Evolutionary conservation across 2,329 filamentous ascomycete species (phyloP), one percentile per base, ranked within the genome.

Genomic region (Ophiostoma ips): DNA sequence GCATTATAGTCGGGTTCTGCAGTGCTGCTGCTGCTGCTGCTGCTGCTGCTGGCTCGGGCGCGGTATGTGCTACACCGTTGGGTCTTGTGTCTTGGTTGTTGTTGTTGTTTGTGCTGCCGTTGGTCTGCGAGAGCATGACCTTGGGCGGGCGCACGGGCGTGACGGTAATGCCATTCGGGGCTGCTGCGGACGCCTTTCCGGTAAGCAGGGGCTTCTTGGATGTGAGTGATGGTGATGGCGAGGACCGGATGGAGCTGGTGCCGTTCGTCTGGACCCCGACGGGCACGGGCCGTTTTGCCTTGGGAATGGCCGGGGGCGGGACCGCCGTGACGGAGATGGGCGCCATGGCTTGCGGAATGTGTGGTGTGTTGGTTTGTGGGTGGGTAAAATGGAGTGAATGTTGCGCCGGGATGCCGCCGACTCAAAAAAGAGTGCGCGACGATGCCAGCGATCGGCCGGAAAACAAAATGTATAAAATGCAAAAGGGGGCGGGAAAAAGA

Each of bases 211-310:
- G 72, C 50, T 76, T 70, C 57, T 77, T 79, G 10, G 71, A 64
- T 10, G 80, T 67, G 58, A 79, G 65, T 57, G 70, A 76, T 5
- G 75, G 74, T 4, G 76, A 77, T 1, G 79, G 73, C 2, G 79
- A 82, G 4, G 78, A 75, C 53, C 76, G 73, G 1, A 75, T 73
- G 21, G 76, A 66, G 55, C 69, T 68, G 52, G 69, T 66, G 33
- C 79, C 79, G 64, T 84, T 84, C 53, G 78, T 75, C 62, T 83
- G 81, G 51, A 83, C 76, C 41, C 78, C 75, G 44, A 81, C 73
- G 35, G 79, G 79, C 48, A 76, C 69, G 53, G 79, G 80, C 34
- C 82, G 80, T 67, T 87, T 87, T 56, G 77, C 73, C 66, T 87
- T 87, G 57, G 65, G 60, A 58, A 64, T 67, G 60, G 66, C 64